Evolutionary conservation across 176 grass and related monocot species (phyloP), one percentile per base, ranked within the genome.

Genomic region (Bolboschoenus planiculmis): DNA sequence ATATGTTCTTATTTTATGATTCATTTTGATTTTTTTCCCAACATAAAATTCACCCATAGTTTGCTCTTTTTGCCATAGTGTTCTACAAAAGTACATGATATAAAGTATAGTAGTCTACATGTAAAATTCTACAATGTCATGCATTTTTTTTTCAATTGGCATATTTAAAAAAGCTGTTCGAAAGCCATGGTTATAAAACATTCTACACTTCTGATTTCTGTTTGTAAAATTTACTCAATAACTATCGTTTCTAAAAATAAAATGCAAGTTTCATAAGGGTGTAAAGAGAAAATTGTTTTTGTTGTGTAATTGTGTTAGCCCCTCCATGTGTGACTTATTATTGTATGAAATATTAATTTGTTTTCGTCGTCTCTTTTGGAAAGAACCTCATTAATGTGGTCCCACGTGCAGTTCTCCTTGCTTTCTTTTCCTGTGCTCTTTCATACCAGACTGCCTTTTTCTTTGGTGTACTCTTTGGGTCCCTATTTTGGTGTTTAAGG

Each of bases 401-500:
- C 65, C 83, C 67, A 84, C 67, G 5, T 56, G 53, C 70, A 84
- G 50, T 70, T 76, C 65, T 76, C 47, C 18, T 84, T 59, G 57
- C 79, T 82, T 82, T 62, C 58, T 82, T 82, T 65, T 46, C 37
- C 79, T 82, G 79, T 64, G 56, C 57, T 48, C 58, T 62, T 65
- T 65, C 58, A 82, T 62, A 65, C 67, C 55, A 77, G 70, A 59
- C 20, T 61, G 9, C 15, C 29, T 84, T 84, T 76, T 84, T n/a
- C 48, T 75, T 76, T 84, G 64, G 47, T 84, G 83, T 84, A 42
- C 83, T 74, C 24, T 76, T 60, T 44, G 24, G 11, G 57, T 46
- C 27, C 53, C 79, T 82, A 82, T 82, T 82, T 65, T 65, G 56
- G 79, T 82, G 79, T 82, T 81, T 64, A 46, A 43, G 37, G 7